Base-by-base conservation (phyloP, 352 stramenopile species). In the Pythium volutum region DNA sequence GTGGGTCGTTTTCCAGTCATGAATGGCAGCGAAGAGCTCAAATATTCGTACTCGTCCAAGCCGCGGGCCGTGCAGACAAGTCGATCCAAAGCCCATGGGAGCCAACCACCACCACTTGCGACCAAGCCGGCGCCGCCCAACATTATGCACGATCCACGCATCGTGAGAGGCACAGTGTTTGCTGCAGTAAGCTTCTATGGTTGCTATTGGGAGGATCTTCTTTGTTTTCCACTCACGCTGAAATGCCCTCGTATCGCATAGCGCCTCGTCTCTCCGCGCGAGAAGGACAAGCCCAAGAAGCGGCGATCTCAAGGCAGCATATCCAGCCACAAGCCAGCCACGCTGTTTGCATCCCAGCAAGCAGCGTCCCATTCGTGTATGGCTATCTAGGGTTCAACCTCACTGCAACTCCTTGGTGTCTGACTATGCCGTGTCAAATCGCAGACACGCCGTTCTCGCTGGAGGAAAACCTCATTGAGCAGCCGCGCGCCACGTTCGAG, bases 21-120 rank as follows among this genome's bases (percentile, higher is more conserved):
- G 73, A 69, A 77, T 36, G 16, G 59, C 14, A 63, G 81, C 34
- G 76, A 84, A 29, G 76, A 89, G 55, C 61, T 89, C 69, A 77
- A 79, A 57, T 91, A 93, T 67, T 91, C 81, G 64, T 91, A 91
- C 64, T 71, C 76, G 62, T 76, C 81, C 63, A 93, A 91, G 69
- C 83, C 83, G 11, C 76, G 81, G 2, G 70, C 83, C 3, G 81
- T 93, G 59, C 79, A 87, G 64, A 89, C 69, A 18, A 86, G 59
- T 64, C 74, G 82, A 10, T 29, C 67, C n/a, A 91, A 89, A 59
- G 36, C 55, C 12, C 46, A 47, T 43, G 41, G 54, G n/a, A 52
- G 15, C n/a, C 22, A 63, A 18, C 34, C 31, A 7, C 49, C n/a
- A 22, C 9, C 23, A 27, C 14, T 48, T 8, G 14, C 8, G 34